phyloP scores from a whole-genome alignment of 371 early-diverging fungal genomes.

The Mortierella sp. region DNA sequence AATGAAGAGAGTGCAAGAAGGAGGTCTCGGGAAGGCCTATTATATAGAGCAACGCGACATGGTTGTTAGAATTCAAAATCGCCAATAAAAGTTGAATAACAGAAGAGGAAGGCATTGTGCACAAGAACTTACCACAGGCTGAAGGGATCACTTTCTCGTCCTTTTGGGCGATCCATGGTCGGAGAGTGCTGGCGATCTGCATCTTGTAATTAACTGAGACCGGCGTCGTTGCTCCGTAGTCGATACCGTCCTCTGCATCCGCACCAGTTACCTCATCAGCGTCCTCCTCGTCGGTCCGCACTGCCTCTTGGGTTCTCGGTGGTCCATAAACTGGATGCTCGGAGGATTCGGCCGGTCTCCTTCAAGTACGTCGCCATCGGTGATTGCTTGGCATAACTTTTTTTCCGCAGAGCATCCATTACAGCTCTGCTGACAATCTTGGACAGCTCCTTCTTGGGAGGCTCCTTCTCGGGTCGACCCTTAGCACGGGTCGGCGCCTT shows the following conservation, averaged over 20 bases:
- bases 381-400: too few species aligned
- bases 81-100: not conserved
- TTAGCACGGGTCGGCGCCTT: not conserved
- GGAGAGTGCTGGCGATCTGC: slow-evolving; percentile 27
- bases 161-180: slow-evolving; percentile 31
- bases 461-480: not conserved
- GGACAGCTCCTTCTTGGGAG: not conserved
- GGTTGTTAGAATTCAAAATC: not conserved
- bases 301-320: not conserved
- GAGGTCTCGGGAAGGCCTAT: slow-evolving; percentile 39
- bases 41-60: not conserved
- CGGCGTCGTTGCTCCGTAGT: not conserved
- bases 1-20: slow-evolving; percentile 34
- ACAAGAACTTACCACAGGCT: slow-evolving; percentile 35
- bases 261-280: not conserved
- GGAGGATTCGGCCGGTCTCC: not conserved
- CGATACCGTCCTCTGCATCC: not conserved
- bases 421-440: not conserved
- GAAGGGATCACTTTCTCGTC: slow-evolving; percentile 23
- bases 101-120: not conserved
- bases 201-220: slow-evolving; percentile 11
- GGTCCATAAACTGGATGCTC: not conserved
- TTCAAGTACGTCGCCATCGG: not conserved
- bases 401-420: too few species aligned
- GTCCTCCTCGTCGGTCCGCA: not conserved